Percentiles rank a stretch among this genome's conserved stretches.
These are phyloP conservation scores for Candida arabinofermentans DNA, from an alignment of 805 yeast genomes.

Conservation along the genomic window DNA sequence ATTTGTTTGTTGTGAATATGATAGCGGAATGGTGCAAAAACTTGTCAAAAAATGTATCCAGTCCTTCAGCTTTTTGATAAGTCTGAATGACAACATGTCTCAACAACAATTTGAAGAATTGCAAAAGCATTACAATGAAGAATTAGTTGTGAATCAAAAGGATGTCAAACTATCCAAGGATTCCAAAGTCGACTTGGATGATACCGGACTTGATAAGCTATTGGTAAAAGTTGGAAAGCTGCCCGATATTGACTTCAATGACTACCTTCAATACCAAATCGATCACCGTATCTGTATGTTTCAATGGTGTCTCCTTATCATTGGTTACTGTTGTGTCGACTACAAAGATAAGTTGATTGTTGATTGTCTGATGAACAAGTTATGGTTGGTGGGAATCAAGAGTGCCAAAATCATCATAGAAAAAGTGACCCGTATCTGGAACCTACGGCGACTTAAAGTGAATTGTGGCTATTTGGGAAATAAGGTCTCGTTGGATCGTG, in stretches of 20 bases:
- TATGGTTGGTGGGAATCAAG: constrained; percentile 24
- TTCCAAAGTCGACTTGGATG: constrained; percentile 9
- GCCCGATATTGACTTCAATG: constrained; percentile 10
- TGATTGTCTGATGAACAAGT: constrained; percentile 23
- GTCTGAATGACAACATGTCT: constrained; percentile 16
- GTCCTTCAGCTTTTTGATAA: constrained; percentile 21
- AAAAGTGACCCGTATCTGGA: constrained; percentile 26
- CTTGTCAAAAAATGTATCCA: constrained; percentile 17
- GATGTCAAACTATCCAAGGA: background rate
- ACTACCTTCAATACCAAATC: constrained; percentile 21
- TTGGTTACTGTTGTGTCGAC: constrained; percentile 24
- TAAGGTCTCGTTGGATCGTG: constrained; percentile 8
- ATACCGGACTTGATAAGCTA: constrained; percentile 8
- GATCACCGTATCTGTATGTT: constrained; percentile 31
- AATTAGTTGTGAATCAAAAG: constrained; percentile 11
- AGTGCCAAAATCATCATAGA: constrained; percentile 23
- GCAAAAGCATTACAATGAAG: constrained; percentile 19
- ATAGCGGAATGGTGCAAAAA: constrained; percentile 14
- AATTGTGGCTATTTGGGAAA: constrained; percentile 6
- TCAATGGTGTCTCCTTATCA: constrained; percentile 26
- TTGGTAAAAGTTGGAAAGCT: background rate
- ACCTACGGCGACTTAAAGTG: constrained; percentile 18
- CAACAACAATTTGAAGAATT: constrained; percentile 13
- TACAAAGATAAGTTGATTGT: constrained; percentile 25
- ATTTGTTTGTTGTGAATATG: constrained; percentile 16